A percentile compares a stretch with the other conserved stretches of the same genome.
phyloP scores from a whole-genome alignment of 305 asterid species.

The Stenogyne calaminthoides region DNA sequence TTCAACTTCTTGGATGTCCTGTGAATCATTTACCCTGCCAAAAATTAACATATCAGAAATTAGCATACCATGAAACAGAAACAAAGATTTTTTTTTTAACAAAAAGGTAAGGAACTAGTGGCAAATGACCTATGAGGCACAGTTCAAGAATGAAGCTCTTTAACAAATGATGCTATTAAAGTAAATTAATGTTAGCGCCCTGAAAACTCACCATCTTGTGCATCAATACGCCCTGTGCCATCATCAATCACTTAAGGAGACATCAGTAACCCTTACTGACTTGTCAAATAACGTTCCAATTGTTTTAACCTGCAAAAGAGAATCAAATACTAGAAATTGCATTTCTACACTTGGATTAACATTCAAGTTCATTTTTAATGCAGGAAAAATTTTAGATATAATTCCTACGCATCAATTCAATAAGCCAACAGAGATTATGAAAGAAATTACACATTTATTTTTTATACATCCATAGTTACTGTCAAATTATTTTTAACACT shows the following conservation, averaged over 20 bases:
- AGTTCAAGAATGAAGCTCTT: not conserved
- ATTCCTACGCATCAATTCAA: not conserved
- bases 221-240: slow-evolving; percentile 88
- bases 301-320: slow-evolving; percentile 61
- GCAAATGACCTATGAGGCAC: not conserved
- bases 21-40: slow-evolving; percentile 77
- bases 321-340: not conserved
- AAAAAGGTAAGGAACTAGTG: not conserved
- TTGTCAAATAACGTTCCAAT: slow-evolving; percentile 70
- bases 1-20: slow-evolving; percentile 71
- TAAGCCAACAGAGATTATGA: not conserved
- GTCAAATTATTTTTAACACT: not conserved
- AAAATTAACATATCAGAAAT: not conserved
- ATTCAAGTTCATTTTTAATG: not conserved
- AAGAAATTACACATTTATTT: not conserved
- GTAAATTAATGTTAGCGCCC: not conserved
- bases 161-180: not conserved
- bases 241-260: slow-evolving; percentile 73
- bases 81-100: too few relatives aligned
- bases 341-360: not conserved
- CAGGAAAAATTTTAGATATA: not conserved
- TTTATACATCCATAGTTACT: not conserved
- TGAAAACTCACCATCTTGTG: slow-evolving; percentile 59
- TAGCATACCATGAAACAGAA: not conserved
- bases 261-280: slow-evolving; percentile 61